Conservation (phyloP, 352 stramenopile species). For the Globisporangium cystogenes region DNA sequence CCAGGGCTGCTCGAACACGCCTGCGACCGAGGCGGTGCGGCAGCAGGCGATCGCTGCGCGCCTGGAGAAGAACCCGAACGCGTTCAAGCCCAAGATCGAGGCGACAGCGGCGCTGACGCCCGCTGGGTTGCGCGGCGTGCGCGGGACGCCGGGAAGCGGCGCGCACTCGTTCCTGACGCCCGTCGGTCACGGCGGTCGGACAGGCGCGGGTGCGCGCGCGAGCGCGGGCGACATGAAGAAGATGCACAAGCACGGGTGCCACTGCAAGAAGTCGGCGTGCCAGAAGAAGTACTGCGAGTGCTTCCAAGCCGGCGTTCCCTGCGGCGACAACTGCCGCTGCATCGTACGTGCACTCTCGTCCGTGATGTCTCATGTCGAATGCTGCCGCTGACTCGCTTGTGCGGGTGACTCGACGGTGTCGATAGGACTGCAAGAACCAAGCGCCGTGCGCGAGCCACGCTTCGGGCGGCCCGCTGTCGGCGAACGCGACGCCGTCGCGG, state of each 20-base stretch:
- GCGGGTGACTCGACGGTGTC: neutral
- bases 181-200: neutral
- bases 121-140: neutral
- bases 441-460: slow-evolving; percentile 33
- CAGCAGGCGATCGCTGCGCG: slow-evolving; percentile 86
- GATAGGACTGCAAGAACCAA: slow-evolving; percentile 80
- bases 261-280: slow-evolving; percentile 95
- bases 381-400: neutral
- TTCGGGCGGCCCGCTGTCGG: slow-evolving; percentile 17
- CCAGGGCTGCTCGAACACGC: slow-evolving; percentile 88
- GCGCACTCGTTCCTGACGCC: slow-evolving; percentile 19
- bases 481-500: slow-evolving; percentile 19
- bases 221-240: slow-evolving; percentile 37
- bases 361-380: neutral
- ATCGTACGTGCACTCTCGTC: slow-evolving; percentile 46
- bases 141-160: neutral
- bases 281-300: slow-evolving; percentile 99
- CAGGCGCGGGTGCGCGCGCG: slow-evolving; percentile 9
- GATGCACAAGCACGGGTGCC: slow-evolving; percentile 94
- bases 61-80: slow-evolving; percentile 92
- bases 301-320: slow-evolving; percentile 88
- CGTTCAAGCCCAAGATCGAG: slow-evolving; percentile 96
- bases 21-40: slow-evolving; percentile 52
- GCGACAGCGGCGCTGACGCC: slow-evolving; percentile 14
- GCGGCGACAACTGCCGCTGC: slow-evolving; percentile 87